Evolutionary conservation across 495 filamentous ascomycete genomes (phyloP).

Genomic region (Tricharina praecox): DNA sequence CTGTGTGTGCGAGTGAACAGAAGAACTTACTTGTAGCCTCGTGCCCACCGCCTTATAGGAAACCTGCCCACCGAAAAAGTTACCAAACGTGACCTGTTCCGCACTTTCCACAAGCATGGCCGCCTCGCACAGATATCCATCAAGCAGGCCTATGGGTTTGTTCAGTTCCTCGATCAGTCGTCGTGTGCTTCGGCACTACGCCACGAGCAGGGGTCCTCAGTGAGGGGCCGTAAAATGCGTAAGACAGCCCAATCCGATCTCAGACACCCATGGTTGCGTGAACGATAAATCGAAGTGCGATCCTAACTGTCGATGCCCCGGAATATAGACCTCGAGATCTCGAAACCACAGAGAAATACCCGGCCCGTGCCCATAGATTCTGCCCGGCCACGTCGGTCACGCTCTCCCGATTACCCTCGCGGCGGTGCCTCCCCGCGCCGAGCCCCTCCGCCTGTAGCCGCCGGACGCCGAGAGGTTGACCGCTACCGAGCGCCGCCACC

Average conservation of each 20-base stretch:
- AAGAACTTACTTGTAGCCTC: slow-evolving; percentile 7
- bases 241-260: too few relatives aligned
- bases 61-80: slow-evolving; percentile 87
- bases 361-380: slow-evolving; percentile 32
- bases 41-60: slow-evolving; percentile 36
- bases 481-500: slow-evolving; percentile 8
- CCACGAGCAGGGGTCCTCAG: slow-evolving; percentile 55
- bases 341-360: slow-evolving; percentile 69
- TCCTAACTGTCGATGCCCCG: slow-evolving; percentile 6
- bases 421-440: slow-evolving; percentile 31
- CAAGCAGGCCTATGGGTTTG: slow-evolving; percentile 93
- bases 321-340: slow-evolving; percentile 79
- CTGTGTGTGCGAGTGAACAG: neutral
- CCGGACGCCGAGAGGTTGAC: slow-evolving; percentile 22
- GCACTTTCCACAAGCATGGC: slow-evolving; percentile 72
- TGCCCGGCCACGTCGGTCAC: slow-evolving; percentile 38
- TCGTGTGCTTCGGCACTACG: slow-evolving; percentile 60
- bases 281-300: too few relatives aligned
- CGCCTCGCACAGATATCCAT: slow-evolving; percentile 87
- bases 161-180: slow-evolving; percentile 66
- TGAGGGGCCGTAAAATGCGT: slow-evolving; percentile 83
- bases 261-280: too few relatives aligned
- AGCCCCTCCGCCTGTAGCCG: slow-evolving; percentile 17
- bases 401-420: slow-evolving; percentile 53
- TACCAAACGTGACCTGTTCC: slow-evolving; percentile 83